phyloP scores from a whole-genome alignment of 2,329 filamentous ascomycete species.

The Zopfia rhizophila region DNA sequence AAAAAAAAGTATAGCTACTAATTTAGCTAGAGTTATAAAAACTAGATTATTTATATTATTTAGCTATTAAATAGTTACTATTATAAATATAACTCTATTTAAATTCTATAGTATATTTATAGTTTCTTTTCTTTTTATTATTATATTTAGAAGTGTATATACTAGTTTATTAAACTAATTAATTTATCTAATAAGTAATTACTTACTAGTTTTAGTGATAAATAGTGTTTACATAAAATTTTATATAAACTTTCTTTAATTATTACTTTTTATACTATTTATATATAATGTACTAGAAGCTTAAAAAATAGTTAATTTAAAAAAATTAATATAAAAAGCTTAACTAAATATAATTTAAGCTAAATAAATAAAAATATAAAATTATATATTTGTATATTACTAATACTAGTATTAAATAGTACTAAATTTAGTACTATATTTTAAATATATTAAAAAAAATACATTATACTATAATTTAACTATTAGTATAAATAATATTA shows the following conservation, averaged over 20 bases:
- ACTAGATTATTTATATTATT: conserved; percentile 16
- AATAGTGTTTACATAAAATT: conserved; percentile 16
- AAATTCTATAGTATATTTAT: conserved; percentile 12
- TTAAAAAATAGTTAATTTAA: conserved; percentile 14
- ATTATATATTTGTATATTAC: conserved; percentile 20
- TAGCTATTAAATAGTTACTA: conserved; percentile 14
- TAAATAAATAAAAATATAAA: conserved; percentile 19
- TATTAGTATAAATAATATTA: conserved; percentile 23
- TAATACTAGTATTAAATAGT: conserved; percentile 21
- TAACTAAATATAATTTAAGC: conserved; percentile 13
- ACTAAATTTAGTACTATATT: conserved; percentile 17
- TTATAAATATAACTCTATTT: conserved; percentile 14
- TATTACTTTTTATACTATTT: conserved; percentile 14
- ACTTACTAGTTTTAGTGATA: conserved; percentile 14
- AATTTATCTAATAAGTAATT: conserved; percentile 15
- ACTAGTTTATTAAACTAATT: conserved; percentile 16
- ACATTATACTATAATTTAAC: conserved; percentile 24
- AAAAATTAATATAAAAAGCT: conserved; percentile 20
- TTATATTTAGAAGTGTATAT: conserved; percentile 19
- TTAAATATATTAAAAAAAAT: conserved; percentile 18
- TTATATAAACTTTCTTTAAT: conserved; percentile 15
- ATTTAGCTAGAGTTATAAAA: conserved; percentile 7
- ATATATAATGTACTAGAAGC: conserved; percentile 4
- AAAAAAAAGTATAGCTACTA: conserved; percentile 9
- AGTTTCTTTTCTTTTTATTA: conserved; percentile 12